Conservation (phyloP, 169 alveolate genomes). For the Plasmodium gallinaceum region DNA sequence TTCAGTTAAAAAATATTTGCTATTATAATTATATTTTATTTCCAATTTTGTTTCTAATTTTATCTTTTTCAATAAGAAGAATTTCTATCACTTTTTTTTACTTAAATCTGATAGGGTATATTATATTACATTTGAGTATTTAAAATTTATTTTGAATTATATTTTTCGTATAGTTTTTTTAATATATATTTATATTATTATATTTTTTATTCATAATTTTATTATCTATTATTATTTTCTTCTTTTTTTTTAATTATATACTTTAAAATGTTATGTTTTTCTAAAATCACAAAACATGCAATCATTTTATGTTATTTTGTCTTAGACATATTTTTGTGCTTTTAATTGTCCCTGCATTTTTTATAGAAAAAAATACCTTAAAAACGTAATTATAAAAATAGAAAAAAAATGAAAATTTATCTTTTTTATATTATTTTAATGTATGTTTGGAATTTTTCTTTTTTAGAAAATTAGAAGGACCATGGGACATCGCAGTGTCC, state of each 20-base stretch:
- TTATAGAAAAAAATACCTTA: constrained; percentile 40
- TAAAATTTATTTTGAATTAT: background rate
- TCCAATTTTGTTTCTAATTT: constrained; percentile 54
- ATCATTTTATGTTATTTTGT: background rate
- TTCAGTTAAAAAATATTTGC: constrained; percentile 58
- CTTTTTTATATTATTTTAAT: background rate
- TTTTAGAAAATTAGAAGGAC: constrained; percentile 35
- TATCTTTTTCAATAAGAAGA: constrained; percentile 55
- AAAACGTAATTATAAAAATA: constrained; percentile 38
- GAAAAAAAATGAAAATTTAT: background rate
- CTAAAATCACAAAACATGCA: background rate
- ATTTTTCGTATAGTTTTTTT: background rate
- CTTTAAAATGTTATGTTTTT: too few species aligned
- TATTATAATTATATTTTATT: constrained; percentile 64
- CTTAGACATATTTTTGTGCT: constrained; percentile 51
- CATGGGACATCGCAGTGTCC: constrained; percentile 33
- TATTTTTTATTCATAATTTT: background rate
- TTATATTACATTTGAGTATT: background rate
- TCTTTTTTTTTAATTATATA: too few species aligned
- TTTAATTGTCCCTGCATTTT: constrained; percentile 62
- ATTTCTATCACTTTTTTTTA: constrained; percentile 53
- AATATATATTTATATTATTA: background rate
- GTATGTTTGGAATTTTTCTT: background rate
- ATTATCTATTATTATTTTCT: background rate
- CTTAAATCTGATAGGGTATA: constrained; percentile 45